Base-by-base conservation (phyloP, 2,329 filamentous ascomycete species). In the Nemania sp. region DNA sequence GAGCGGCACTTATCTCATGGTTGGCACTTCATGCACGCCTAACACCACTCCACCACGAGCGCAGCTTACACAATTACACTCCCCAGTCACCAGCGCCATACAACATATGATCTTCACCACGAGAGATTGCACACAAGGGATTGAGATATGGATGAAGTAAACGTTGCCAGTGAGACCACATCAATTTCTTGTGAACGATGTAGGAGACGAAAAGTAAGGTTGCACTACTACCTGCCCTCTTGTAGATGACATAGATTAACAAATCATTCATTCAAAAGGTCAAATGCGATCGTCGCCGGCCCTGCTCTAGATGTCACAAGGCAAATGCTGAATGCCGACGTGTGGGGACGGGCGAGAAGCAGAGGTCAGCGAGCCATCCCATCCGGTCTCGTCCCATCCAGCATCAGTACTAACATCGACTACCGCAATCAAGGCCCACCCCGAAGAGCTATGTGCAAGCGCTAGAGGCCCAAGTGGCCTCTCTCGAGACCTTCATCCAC, bases 361-460 rank as follows among this genome's bases (percentile, higher is more conserved):
- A 61, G 50, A 60, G 59, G 59, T 60, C 24, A 54, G 57, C 28
- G 5, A 48, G 19, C 8, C n/a, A 41, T 43, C 36, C 34, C 15
- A 3, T 9, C 17, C 8, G 12, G 37, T 43, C 36, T 20, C 36
- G 11, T 3, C n/a, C 5, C 19, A 23, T 12, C n/a, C 31, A 34
- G 14, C 3, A 34, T 34, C 19, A n/a, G 23, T 14, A 46, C 39
- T 58, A 34, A 58, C 44, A n/a, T 24, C 23, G 24, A 46, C 39
- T 58, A 34, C 56, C 44, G 12, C 22, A 19, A 24, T 1, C 20
- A 37, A 78, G 76, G 17, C 77, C 76, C 4, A 73, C 75, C 11
- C 73, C 74, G 2, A 75, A 73, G 56, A 72, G 70, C 41, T 76
- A 79, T 41, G 75, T 79, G 3, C 73, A 76, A 49, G 77, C 77